Conservation (phyloP, 257 asterid genomes). For the Capsicum pubescens region DNA sequence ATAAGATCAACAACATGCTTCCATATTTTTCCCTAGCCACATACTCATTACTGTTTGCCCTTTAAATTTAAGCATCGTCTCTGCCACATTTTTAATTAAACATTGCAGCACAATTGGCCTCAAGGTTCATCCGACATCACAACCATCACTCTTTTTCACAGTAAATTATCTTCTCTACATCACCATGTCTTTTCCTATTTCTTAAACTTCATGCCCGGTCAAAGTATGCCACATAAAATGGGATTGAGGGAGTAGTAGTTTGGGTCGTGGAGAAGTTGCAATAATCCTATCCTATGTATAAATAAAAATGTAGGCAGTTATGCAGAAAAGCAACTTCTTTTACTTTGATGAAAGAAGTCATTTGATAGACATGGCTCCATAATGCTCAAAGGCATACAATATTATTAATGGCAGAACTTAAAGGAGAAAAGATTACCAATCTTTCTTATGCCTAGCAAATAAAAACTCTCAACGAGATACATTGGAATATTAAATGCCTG, state of each 20-base stretch:
- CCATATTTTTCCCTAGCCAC: background rate
- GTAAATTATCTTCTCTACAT: background rate
- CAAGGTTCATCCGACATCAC: conserved; percentile 8
- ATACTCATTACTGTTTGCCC: background rate
- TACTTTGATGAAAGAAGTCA: conserved; percentile 24
- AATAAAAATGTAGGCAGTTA: background rate
- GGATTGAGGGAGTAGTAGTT: background rate
- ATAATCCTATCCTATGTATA: background rate
- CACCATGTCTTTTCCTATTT: too few relatives aligned
- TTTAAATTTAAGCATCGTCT: background rate
- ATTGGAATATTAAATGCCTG: conserved; percentile 46
- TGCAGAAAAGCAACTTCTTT: background rate
- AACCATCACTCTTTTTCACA: background rate
- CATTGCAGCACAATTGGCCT: background rate
- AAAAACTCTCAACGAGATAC: conserved; percentile 45
- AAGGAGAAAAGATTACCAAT: conserved; percentile 40
- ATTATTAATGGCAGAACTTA: conserved; percentile 58
- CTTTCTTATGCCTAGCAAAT: conserved; percentile 36
- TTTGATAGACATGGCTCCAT: background rate
- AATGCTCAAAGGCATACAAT: conserved; percentile 36
- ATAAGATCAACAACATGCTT: background rate
- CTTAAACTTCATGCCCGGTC: background rate
- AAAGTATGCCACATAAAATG: background rate
- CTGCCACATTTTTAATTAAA: too few relatives aligned
- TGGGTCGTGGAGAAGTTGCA: background rate